phyloP scores from a whole-genome alignment of 2,329 filamentous ascomycete species.

The Tolypocladium amazonense region DNA sequence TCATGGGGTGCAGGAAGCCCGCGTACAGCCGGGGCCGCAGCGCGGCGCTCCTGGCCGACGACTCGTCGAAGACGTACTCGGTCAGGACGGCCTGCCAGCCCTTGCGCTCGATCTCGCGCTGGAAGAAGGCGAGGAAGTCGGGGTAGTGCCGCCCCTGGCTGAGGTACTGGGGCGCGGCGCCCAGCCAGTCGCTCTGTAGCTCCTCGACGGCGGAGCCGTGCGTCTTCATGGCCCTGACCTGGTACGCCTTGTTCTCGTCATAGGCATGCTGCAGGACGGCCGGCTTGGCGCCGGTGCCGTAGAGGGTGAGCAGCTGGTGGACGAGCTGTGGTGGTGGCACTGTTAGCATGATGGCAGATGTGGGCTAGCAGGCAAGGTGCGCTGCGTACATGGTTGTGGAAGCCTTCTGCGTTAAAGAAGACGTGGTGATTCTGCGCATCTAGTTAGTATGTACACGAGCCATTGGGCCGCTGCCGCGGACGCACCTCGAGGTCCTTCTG shows the following conservation, averaged over 20 bases:
- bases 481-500: slow-evolving; percentile 61
- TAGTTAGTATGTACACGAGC: no score
- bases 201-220: slow-evolving; percentile 41
- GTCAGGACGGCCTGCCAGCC: slow-evolving; percentile 49
- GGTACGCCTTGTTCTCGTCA: slow-evolving; percentile 54
- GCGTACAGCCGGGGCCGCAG: slow-evolving; percentile 59
- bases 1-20: slow-evolving; percentile 66
- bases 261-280: slow-evolving; percentile 53
- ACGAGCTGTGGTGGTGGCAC: slow-evolving; percentile 33
- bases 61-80: slow-evolving; percentile 58
- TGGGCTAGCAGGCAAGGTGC: background rate
- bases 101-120: slow-evolving; percentile 55
- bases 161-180: slow-evolving; percentile 44
- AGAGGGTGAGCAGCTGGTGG: slow-evolving; percentile 68
- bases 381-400: slow-evolving; percentile 65
- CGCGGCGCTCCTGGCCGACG: slow-evolving; percentile 54
- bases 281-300: slow-evolving; percentile 58
- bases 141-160: slow-evolving; percentile 55
- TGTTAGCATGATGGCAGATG: no score
- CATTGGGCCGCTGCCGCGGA: background rate
- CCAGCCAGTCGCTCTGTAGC: slow-evolving; percentile 41
- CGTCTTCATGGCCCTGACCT: slow-evolving; percentile 39
- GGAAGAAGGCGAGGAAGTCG: slow-evolving; percentile 69
- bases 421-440: slow-evolving; percentile 48
- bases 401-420: slow-evolving; percentile 66